Conservation (phyloP, 2,329 filamentous ascomycete species). For the Scopulariopsis brevicaulis region DNA sequence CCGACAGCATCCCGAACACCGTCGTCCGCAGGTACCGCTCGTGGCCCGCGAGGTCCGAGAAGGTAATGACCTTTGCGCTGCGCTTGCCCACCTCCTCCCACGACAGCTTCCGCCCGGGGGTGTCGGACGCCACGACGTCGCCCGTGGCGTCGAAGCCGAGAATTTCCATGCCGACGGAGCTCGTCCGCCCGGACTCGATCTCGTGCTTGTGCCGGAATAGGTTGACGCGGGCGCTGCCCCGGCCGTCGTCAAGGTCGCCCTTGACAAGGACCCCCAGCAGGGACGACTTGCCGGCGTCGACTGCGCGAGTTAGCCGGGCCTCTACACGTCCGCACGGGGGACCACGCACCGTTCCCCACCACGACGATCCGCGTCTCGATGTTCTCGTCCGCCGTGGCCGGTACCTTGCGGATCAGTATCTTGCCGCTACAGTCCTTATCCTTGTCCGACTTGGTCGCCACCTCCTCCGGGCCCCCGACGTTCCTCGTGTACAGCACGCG, state of each 20-base stretch:
- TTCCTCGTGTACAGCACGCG: slow-evolving; percentile 83
- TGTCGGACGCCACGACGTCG: slow-evolving; percentile 69
- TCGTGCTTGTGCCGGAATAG: slow-evolving; percentile 98
- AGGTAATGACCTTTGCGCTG: slow-evolving; percentile 92
- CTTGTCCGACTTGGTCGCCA: slow-evolving; percentile 61
- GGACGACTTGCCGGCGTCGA: slow-evolving; percentile 95
- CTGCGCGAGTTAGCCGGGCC: slow-evolving; percentile 22
- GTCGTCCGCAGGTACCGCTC: slow-evolving; percentile 93
- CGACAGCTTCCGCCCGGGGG: slow-evolving; percentile 74
- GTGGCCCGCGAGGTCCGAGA: slow-evolving; percentile 91
- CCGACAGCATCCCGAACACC: slow-evolving; percentile 87
- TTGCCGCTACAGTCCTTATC: slow-evolving; percentile 75
- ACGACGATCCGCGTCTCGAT: slow-evolving; percentile 96
- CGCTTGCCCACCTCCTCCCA: slow-evolving; percentile 98
- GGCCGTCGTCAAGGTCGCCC: slow-evolving; percentile 85
- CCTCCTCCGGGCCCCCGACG: slow-evolving; percentile 64
- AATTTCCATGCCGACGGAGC: slow-evolving; percentile 97
- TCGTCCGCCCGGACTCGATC: slow-evolving; percentile 88
- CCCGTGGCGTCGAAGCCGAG: slow-evolving; percentile 91
- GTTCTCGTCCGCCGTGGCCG: slow-evolving; percentile 67
- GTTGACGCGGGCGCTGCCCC: slow-evolving; percentile 87
- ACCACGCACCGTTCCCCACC: slow-evolving; percentile 68
- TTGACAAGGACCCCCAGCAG: slow-evolving; percentile 94
- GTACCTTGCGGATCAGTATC: slow-evolving; percentile 66
- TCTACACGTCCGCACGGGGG: background rate